phyloP scores from a whole-genome alignment of 1,284 basidiomycete species.

The Pholiota adiposa region DNA sequence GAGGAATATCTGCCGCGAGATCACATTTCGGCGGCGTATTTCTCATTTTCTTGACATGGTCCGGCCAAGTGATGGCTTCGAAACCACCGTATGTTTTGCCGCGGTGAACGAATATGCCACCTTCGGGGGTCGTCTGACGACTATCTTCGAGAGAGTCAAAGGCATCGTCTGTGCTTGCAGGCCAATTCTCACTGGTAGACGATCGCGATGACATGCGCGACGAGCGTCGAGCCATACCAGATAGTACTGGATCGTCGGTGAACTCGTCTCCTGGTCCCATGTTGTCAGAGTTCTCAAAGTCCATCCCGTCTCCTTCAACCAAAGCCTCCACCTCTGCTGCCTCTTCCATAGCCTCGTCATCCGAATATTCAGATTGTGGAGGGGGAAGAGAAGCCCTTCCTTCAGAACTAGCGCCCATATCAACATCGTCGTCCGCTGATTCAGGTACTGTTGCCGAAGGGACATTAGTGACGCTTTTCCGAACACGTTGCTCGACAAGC shows the following conservation, averaged over 20 bases:
- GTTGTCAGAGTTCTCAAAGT: neutral
- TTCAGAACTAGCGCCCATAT: neutral
- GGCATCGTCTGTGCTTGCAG: conserved; percentile 10
- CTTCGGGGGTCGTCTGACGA: conserved; percentile 16
- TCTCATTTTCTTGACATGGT: conserved; percentile 13
- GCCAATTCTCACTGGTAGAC: conserved; percentile 12
- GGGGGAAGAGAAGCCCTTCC: neutral
- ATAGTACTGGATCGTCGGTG: neutral
- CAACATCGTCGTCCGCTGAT: neutral
- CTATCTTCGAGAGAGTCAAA: conserved; percentile 1
- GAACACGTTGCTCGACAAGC: too few relatives aligned
- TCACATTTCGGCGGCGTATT: conserved; percentile 22
- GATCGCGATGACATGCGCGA: conserved; percentile 20
- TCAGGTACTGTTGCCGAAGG: too few relatives aligned
- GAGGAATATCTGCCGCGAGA: conserved; percentile 47
- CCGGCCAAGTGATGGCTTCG: conserved; percentile 20
- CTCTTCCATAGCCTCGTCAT: conserved; percentile 17
- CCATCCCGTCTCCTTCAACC: conserved; percentile 3
- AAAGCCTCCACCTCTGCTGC: conserved; percentile 12
- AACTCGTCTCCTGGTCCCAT: neutral
- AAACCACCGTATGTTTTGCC: conserved; percentile 23
- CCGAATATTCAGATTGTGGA: neutral
- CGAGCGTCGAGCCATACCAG: neutral
- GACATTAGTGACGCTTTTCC: too few relatives aligned
- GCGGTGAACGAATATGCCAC: neutral